Percentiles rank a stretch among this genome's conserved stretches.
These are phyloP conservation scores for Dendrostoma leiphaemia DNA, from an alignment of 2,329 filamentous ascomycete species.

Conservation along the genomic window DNA sequence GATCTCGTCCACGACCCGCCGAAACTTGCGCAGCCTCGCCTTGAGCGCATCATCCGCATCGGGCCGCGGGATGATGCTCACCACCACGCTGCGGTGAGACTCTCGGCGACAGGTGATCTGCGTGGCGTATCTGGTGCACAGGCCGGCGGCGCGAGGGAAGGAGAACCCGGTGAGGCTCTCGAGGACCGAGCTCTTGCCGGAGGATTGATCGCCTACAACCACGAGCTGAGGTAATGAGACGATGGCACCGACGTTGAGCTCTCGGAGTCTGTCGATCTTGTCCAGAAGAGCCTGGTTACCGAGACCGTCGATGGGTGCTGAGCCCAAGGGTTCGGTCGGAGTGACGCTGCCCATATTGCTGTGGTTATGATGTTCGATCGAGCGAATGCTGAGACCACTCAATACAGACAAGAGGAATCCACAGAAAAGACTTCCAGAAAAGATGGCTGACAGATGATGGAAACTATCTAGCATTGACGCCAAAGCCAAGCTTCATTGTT, in stretches of 20 bases:
- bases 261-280: conserved; percentile 28
- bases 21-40: conserved; percentile 28
- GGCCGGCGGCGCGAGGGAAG: conserved; percentile 41
- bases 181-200: conserved; percentile 87
- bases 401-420: no score
- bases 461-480: no score
- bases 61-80: conserved; percentile 40
- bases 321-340: background rate
- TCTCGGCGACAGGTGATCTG: conserved; percentile 38
- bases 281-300: conserved; percentile 23
- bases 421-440: no score
- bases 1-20: conserved; percentile 31
- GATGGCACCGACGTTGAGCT: conserved; percentile 24
- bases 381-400: no score
- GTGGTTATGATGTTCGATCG: no score
- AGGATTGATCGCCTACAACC: conserved; percentile 81
- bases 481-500: no score
- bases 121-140: conserved; percentile 49
- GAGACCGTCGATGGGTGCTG: conserved; percentile 8
- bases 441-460: no score
- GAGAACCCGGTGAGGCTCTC: conserved; percentile 56
- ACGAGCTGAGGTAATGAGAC: conserved; percentile 59
- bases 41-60: conserved; percentile 22
- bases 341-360: conserved; percentile 1
- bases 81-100: conserved; percentile 28